phyloP scores from a whole-genome alignment of 2,329 filamentous ascomycete species.

The Pseudocercospora eumusae region DNA sequence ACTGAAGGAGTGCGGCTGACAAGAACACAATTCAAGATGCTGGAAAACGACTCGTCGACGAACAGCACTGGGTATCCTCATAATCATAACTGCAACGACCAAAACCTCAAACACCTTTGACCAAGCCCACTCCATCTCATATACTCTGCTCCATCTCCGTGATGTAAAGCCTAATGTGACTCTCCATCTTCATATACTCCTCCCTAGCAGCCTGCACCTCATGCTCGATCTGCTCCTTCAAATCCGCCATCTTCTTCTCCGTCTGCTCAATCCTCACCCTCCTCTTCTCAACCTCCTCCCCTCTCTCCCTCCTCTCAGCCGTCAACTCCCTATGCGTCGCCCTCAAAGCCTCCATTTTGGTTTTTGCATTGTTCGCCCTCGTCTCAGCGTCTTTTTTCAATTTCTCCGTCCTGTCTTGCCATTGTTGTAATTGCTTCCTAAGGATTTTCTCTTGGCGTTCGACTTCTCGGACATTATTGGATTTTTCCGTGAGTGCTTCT shows the following conservation, averaged over 20 bases:
- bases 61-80: slow-evolving; percentile 13
- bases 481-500: slow-evolving; percentile 83
- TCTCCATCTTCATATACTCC: slow-evolving; percentile 96
- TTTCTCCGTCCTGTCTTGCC: slow-evolving; percentile 82
- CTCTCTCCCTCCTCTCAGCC: slow-evolving; percentile 82
- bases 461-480: slow-evolving; percentile 87
- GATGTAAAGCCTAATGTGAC: slow-evolving; percentile 95
- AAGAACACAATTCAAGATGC: no score
- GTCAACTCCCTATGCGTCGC: slow-evolving; percentile 76
- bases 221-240: slow-evolving; percentile 96
- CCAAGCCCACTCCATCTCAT: slow-evolving; percentile 23
- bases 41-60: background rate
- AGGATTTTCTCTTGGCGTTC: slow-evolving; percentile 84
- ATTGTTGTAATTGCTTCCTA: slow-evolving; percentile 79
- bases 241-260: slow-evolving; percentile 98
- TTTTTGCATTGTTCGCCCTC: slow-evolving; percentile 78
- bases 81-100: background rate
- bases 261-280: slow-evolving; percentile 95
- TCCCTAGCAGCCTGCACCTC: slow-evolving; percentile 89
- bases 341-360: slow-evolving; percentile 86
- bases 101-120: background rate
- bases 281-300: slow-evolving; percentile 86
- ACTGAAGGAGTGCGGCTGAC: no score
- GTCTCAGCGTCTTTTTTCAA: slow-evolving; percentile 76
- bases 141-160: slow-evolving; percentile 97